These are phyloP conservation scores for Fusarium sp. DNA, from an alignment of 2,329 filamentous ascomycete species.

Conservation along the genomic window DNA sequence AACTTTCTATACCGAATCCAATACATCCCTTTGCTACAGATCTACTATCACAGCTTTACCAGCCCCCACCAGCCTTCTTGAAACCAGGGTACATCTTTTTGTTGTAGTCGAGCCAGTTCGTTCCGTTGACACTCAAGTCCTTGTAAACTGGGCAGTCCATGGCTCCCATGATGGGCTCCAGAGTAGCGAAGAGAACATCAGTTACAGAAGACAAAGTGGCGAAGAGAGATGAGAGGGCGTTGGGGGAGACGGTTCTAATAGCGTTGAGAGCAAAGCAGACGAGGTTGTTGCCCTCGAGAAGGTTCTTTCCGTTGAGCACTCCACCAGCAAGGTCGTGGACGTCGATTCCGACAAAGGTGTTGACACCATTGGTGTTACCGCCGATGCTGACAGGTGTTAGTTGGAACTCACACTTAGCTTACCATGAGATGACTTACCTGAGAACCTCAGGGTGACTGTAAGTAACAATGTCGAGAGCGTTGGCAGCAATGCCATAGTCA, in stretches of 20 bases:
- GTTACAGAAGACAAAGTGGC: conserved; percentile 38
- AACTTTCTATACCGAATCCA: neutral
- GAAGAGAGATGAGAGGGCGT: conserved; percentile 52
- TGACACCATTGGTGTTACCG: conserved; percentile 60
- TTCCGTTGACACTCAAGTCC: conserved; percentile 32
- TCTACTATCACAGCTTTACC: neutral
- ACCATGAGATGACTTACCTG: neutral
- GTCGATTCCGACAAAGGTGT: conserved; percentile 60
- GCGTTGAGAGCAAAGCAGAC: conserved; percentile 52
- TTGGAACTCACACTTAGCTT: too few species aligned
- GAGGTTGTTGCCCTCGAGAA: conserved; percentile 58
- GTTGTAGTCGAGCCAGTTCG: conserved; percentile 34
- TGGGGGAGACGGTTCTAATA: conserved; percentile 52
- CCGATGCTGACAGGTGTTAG: conserved; percentile 50
- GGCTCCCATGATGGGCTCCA: conserved; percentile 30
- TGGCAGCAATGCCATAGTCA: conserved; percentile 57
- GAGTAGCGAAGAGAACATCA: conserved; percentile 25
- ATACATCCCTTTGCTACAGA: neutral
- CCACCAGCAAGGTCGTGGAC: conserved; percentile 54
- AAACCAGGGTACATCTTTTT: conserved; percentile 31
- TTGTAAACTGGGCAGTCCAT: conserved; percentile 26
- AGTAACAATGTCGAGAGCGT: conserved; percentile 52
- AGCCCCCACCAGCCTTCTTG: conserved; percentile 33
- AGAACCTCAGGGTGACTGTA: conserved; percentile 53
- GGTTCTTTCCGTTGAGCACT: conserved; percentile 52